These are phyloP conservation scores for Pilatotrama ljubarskyi DNA, from an alignment of 768 basidiomycete species.

Conservation along the genomic window DNA sequence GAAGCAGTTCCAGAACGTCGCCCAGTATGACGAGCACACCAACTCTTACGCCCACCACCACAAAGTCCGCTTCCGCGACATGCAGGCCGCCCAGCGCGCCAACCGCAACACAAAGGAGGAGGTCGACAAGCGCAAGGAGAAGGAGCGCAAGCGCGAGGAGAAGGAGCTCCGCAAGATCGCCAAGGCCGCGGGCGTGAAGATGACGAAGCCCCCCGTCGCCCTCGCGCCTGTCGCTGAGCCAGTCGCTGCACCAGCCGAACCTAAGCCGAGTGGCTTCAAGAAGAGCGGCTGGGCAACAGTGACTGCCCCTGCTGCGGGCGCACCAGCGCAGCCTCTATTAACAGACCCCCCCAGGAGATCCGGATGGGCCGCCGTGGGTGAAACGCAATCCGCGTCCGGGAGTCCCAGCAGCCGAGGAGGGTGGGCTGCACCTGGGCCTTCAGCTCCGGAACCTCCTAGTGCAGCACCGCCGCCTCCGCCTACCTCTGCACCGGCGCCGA, in stretches of 20 bases:
- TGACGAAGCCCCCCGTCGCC: conserved; percentile 39
- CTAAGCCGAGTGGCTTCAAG: conserved; percentile 33
- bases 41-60: conserved; percentile 89
- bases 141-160: conserved; percentile 83
- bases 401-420: conserved; percentile 5
- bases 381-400: not conserved
- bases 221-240: conserved; percentile 19
- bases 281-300: conserved; percentile 53
- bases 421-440: conserved; percentile 18
- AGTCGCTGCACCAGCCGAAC: conserved; percentile 18
- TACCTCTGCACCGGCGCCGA: conserved; percentile 1
- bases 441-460: conserved; percentile 5
- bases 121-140: conserved; percentile 75
- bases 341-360: conserved; percentile 37
- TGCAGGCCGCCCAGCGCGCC: conserved; percentile 70
- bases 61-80: conserved; percentile 77
- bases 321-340: conserved; percentile 17
- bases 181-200: conserved; percentile 76
- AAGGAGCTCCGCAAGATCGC: conserved; percentile 84
- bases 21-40: conserved; percentile 87
- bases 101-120: conserved; percentile 63
- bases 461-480: not conserved
- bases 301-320: conserved; percentile 28
- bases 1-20: conserved; percentile 84
- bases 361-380: conserved; percentile 51